Evolutionary conservation across 176 grass and related monocot species (phyloP).

Genomic region (Dactylis glomerata): DNA sequence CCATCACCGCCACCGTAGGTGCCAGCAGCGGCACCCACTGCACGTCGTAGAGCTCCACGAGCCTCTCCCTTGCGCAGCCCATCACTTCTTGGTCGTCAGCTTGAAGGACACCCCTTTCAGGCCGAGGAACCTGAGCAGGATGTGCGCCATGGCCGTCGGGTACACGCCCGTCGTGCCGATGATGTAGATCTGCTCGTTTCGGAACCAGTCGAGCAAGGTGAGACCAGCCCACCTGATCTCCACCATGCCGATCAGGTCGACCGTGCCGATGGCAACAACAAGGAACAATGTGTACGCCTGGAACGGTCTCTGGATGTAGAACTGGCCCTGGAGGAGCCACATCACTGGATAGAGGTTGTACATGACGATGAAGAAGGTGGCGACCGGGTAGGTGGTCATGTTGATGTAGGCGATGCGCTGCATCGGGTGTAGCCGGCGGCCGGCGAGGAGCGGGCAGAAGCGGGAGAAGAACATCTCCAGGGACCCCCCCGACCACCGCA

Average conservation of each 20-base stretch:
- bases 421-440: not conserved
- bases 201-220: not conserved
- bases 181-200: constrained; percentile 15
- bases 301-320: constrained; percentile 17
- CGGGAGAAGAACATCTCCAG: constrained; percentile 23
- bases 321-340: not conserved
- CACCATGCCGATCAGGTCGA: not conserved
- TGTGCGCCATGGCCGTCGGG: not conserved
- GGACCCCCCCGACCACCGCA: not conserved
- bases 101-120: not conserved
- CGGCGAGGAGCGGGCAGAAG: not conserved
- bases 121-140: not conserved
- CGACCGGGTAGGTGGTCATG: constrained; percentile 6
- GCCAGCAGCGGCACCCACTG: not conserved
- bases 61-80: not conserved
- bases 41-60: not conserved
- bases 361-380: not conserved
- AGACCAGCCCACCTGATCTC: not conserved
- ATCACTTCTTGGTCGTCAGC: not conserved
- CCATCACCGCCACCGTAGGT: not conserved
- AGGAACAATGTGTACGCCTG: not conserved
- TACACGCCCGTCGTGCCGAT: constrained; percentile 4
- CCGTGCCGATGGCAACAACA: not conserved
- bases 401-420: constrained; percentile 4
- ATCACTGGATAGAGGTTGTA: not conserved